Evolutionary conservation across 306 rosid species (phyloP).

Genomic region (Psophocarpus tetragonolobus): DNA sequence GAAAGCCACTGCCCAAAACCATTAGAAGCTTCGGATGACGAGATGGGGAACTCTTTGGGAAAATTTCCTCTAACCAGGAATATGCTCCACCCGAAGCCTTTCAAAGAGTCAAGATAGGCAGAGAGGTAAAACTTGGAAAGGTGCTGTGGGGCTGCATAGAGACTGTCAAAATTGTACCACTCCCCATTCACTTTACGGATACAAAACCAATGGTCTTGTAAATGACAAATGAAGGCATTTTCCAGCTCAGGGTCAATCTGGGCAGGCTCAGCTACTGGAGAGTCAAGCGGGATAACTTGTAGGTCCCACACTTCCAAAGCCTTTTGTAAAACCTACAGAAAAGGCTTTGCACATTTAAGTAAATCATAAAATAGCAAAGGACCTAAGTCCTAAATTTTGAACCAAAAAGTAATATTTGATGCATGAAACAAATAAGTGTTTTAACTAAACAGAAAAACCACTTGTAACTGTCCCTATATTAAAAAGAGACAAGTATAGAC

Average conservation of each 20-base stretch:
- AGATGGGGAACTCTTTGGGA: conserved; percentile 87
- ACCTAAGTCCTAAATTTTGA: conserved; percentile 10
- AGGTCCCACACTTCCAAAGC: conserved; percentile 99
- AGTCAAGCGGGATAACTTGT: conserved; percentile 95
- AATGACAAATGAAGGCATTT: conserved; percentile 91
- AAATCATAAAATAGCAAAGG: conserved; percentile 1
- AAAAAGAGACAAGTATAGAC: background rate
- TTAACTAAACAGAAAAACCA: background rate
- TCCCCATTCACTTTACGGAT: conserved; percentile 90
- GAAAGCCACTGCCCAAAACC: conserved; percentile 96
- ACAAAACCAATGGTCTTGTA: conserved; percentile 98
- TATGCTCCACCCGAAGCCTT: conserved; percentile 98
- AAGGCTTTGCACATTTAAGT: conserved; percentile 26
- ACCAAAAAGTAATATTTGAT: background rate
- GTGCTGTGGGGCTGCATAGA: conserved; percentile 91
- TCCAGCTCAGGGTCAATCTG: conserved; percentile 96
- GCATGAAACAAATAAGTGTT: background rate
- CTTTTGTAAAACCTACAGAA: conserved; percentile 86
- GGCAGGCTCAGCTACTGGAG: conserved; percentile 97
- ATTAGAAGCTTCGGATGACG: conserved; percentile 82
- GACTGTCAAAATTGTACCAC: conserved; percentile 97
- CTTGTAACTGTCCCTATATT: background rate
- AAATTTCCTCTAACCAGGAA: conserved; percentile 94
- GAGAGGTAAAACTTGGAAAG: conserved; percentile 97
- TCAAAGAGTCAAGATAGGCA: conserved; percentile 87